phyloP scores from a whole-genome alignment of 805 yeast genomes.

The Ogataea sp. region DNA sequence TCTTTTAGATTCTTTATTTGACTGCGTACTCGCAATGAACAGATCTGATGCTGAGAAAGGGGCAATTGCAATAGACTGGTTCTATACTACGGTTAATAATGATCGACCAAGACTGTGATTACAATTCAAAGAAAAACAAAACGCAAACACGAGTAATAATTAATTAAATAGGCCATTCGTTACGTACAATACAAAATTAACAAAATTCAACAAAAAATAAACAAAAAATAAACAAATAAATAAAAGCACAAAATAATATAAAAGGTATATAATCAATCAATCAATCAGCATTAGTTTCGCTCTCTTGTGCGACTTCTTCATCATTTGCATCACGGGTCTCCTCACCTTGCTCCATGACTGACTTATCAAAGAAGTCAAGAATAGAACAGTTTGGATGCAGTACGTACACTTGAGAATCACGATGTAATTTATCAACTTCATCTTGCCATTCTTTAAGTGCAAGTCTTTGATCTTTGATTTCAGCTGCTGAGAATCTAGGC shows the following conservation, averaged over 20 bases:
- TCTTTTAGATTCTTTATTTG: constrained; percentile 33
- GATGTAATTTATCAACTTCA: constrained; percentile 12
- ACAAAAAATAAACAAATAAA: background rate
- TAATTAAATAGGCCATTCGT: no score
- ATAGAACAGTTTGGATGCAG: constrained; percentile 82
- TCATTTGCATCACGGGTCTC: constrained; percentile 31
- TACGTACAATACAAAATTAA: no score
- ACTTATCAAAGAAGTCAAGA: constrained; percentile 51
- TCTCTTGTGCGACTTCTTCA: constrained; percentile 17
- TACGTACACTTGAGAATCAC: constrained; percentile 35
- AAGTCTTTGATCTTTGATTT: constrained; percentile 13
- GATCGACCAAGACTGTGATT: background rate
- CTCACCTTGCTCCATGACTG: constrained; percentile 16
- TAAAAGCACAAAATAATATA: background rate
- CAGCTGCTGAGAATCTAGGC: constrained; percentile 10
- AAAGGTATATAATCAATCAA: background rate
- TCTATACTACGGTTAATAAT: constrained; percentile 39
- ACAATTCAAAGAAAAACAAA: no score
- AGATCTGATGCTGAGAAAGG: constrained; percentile 51
- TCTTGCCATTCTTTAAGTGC: constrained; percentile 15
- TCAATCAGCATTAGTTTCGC: background rate
- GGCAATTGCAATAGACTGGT: constrained; percentile 50
- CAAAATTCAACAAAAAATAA: background rate
- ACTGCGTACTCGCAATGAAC: constrained; percentile 37
- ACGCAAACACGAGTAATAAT: no score